Percentiles rank a stretch among this genome's conserved stretches.
These are phyloP conservation scores for Porcisia deanei DNA, from an alignment of 208 protist species.

Conservation along the genomic window DNA sequence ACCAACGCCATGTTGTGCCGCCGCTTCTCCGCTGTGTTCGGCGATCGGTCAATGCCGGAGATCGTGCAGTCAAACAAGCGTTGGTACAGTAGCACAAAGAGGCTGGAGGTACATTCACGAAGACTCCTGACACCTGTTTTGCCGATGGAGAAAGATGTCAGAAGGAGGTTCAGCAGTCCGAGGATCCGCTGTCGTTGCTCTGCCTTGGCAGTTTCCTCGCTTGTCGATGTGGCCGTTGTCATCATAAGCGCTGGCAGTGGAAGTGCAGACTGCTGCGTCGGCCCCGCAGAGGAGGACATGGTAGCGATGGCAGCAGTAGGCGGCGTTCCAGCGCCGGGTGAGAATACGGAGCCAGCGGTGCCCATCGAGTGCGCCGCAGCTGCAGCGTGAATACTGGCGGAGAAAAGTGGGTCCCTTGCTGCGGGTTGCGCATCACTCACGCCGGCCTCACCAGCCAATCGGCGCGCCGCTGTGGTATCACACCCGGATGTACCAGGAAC, in stretches of 20 bases:
- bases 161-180: conserved; percentile 64
- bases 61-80: conserved; percentile 79
- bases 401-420: not conserved
- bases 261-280: not conserved
- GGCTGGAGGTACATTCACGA: conserved; percentile 84
- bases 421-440: not conserved
- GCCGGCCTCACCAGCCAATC: not conserved
- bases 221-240: not conserved
- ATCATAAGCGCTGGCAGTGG: not conserved
- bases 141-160: conserved; percentile 59
- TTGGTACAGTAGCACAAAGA: conserved; percentile 88
- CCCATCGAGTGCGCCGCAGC: not conserved
- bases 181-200: conserved; percentile 47
- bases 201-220: conserved; percentile 23
- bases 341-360: not conserved
- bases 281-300: conserved; percentile 3
- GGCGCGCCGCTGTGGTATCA: not conserved
- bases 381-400: conserved; percentile 22
- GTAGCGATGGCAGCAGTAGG: not conserved
- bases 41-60: conserved; percentile 60
- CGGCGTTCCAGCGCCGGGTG: not conserved
- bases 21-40: conserved; percentile 80
- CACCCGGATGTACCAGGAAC: not conserved
- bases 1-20: conserved; percentile 74
- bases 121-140: conserved; percentile 59